Evolutionary conservation across 2,329 filamentous ascomycete genomes (phyloP), one percentile per base, ranked within the genome.

Genomic region (Fusarium lyarnte): DNA sequence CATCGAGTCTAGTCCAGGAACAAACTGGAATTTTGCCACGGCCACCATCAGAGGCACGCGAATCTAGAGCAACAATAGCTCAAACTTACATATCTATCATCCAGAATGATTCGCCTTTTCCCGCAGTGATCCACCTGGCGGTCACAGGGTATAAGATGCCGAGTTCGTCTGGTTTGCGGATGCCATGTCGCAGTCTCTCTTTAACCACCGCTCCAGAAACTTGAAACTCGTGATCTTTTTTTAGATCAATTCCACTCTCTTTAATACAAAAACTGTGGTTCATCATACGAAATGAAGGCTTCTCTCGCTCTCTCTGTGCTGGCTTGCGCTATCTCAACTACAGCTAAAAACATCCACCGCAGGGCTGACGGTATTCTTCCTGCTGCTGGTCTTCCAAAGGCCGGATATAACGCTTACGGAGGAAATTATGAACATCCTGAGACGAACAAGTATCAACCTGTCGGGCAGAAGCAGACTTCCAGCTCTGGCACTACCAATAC

Each of bases 11-110:
- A 70, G 67, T 52, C 29, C 59, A 70, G 66, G 66, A 66, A 70
- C 67, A 42, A 42, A 67, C 66, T 70, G 68, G 66, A 70, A 70
- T 70, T 61, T 66, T 52, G 66, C 61, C 68, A 62, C 66, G n/a
- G 6, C 31, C 33, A 21, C 54, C 31, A 41, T 5, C 36, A 23
- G 54, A 66, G 49, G 41, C 21, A 38, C 43, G 21, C 5, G 35
- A 31, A 51, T 70, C 68, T 70, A 62, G 66, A 70, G 66, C 21
- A 31, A 19, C 16, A 21, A 62, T 70, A 53, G 66, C 57, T 23
- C 45, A 49, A 70, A 70, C 66, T 27, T 70, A 70, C 31, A 19
- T 3, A 2, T 2, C 10, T 12, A 19, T 17, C 19, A n/a, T 33
- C 27, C 5, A 16, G 11, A n/a, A 39, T 13, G 11, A 41, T 27